Base-by-base conservation (phyloP, 2,329 filamentous ascomycete species). In the Exophiala phaeomuriformis region DNA sequence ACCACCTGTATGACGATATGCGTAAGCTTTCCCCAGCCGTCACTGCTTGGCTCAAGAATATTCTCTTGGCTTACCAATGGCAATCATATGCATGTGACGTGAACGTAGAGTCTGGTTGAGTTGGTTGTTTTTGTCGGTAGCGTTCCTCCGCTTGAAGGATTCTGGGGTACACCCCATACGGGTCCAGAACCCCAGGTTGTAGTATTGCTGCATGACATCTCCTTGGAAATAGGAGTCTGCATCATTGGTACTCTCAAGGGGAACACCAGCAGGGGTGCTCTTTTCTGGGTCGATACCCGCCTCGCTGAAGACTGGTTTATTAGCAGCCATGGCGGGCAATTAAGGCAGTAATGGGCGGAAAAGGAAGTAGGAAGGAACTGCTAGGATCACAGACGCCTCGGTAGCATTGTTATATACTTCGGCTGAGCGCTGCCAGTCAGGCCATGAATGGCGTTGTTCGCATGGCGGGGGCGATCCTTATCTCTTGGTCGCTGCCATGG, bases 51-150 rank as follows among this genome's bases (percentile, higher is more conserved):
- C 19, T 19, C 19, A 19, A 19, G 19, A 19, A 19, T 19, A 19
- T 19, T 19, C 19, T 19, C 19, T 19, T 19, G 19, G 29, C 36
- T 39, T 8, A 39, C 90, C 90, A 61, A 96, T 94, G 10, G 91
- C 91, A 75, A 96, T 96, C 90, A 96, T 96, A 73, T 95, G 90
- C 67, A 96, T 68, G 73, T 96, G 91, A 43, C 89, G 78, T 19
- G 48, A 51, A 7, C 48, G 48, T 19, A 55, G 39, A 5, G 48
- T 55, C 27, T 55, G 48, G 40, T 51, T 52, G 27, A 55, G 41
- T 31, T 55, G 53, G 37, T 55, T 55, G 43, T 42, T 31, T 33
- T 55, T 55, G 43, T 52, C 53, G 31, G 31, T 43, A 3, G 55
- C 35, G 1, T 63, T 67, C 40, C 69, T 63, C 28, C 59, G 63